A percentile compares a stretch with the other conserved stretches of the same genome.
phyloP scores from a whole-genome alignment of 2,329 filamentous ascomycete genomes.

The Rugonectria rugulosa region DNA sequence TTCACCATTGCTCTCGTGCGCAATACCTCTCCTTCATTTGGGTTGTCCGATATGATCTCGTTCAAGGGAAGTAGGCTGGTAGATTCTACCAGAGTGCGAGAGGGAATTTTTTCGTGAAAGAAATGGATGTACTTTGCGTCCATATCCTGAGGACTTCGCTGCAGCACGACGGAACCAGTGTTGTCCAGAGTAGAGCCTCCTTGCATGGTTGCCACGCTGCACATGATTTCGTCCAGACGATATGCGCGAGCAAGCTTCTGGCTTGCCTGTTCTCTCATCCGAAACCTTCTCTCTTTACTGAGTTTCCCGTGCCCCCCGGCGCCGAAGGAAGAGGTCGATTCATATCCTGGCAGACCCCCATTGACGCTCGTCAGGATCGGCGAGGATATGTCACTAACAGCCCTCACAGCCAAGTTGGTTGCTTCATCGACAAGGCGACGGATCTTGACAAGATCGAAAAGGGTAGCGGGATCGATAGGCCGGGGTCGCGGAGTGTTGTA shows the following conservation, averaged over 20 bases:
- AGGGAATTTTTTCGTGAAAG: constrained; percentile 90
- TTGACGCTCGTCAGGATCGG: constrained; percentile 66
- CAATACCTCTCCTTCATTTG: constrained; percentile 70
- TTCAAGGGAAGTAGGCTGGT: constrained; percentile 73
- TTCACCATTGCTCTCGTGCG: constrained; percentile 78
- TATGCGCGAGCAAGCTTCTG: constrained; percentile 81
- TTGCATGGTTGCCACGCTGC: constrained; percentile 85
- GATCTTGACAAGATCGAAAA: constrained; percentile 87
- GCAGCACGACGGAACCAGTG: constrained; percentile 75
- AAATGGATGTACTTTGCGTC: constrained; percentile 92
- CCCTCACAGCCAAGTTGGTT: constrained; percentile 77
- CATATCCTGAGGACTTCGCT: constrained; percentile 70
- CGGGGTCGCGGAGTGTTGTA: constrained; percentile 78
- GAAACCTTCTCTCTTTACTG: constrained; percentile 77
- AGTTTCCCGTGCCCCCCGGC: constrained; percentile 66
- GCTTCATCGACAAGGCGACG: constrained; percentile 81
- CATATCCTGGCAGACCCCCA: constrained; percentile 44
- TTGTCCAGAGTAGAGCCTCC: constrained; percentile 79
- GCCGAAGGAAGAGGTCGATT: constrained; percentile 30
- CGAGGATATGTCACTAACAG: constrained; percentile 75
- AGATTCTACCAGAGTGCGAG: constrained; percentile 73
- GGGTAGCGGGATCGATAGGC: constrained; percentile 79
- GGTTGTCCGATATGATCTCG: constrained; percentile 70
- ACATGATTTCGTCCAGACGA: constrained; percentile 81
- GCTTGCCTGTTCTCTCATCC: constrained; percentile 82